Evolutionary conservation across 495 filamentous ascomycete genomes (phyloP).

Genomic region (Xylaria longipes): DNA sequence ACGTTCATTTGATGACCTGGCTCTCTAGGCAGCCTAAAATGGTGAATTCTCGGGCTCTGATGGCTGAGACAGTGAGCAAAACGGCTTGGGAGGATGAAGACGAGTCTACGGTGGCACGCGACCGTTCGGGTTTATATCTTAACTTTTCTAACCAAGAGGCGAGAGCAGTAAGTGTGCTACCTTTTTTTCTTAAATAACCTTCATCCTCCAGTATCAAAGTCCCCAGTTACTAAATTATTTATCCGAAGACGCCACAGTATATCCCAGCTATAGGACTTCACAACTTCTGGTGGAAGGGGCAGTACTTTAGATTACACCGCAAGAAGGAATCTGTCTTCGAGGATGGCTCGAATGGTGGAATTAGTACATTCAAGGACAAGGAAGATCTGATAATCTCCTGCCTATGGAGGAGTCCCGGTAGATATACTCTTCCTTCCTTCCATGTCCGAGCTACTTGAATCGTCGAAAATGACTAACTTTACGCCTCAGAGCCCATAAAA

Average conservation of each 20-base stretch:
- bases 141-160: conserved; percentile 55
- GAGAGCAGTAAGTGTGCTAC: conserved; percentile 34
- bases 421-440: neutral
- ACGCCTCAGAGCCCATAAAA: conserved; percentile 62
- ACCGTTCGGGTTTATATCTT: conserved; percentile 45
- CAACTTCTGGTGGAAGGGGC: conserved; percentile 49
- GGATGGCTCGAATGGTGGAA: conserved; percentile 34
- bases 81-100: conserved; percentile 61
- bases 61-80: conserved; percentile 61
- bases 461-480: neutral
- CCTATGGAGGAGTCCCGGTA: conserved; percentile 50
- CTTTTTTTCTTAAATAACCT: neutral
- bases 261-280: conserved; percentile 49
- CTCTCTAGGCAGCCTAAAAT: conserved; percentile 60
- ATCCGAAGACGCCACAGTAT: conserved; percentile 42
- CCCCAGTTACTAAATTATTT: conserved; percentile 8
- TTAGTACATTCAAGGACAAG: conserved; percentile 45
- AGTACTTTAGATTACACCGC: conserved; percentile 47
- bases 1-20: conserved; percentile 65
- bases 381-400: conserved; percentile 51
- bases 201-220: neutral
- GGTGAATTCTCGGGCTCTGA: conserved; percentile 59
- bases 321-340: conserved; percentile 44
- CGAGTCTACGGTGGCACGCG: conserved; percentile 38
- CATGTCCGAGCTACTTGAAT: neutral